phyloP scores from a whole-genome alignment of 2,329 filamentous ascomycete species.

The Pseudocercospora musae region DNA sequence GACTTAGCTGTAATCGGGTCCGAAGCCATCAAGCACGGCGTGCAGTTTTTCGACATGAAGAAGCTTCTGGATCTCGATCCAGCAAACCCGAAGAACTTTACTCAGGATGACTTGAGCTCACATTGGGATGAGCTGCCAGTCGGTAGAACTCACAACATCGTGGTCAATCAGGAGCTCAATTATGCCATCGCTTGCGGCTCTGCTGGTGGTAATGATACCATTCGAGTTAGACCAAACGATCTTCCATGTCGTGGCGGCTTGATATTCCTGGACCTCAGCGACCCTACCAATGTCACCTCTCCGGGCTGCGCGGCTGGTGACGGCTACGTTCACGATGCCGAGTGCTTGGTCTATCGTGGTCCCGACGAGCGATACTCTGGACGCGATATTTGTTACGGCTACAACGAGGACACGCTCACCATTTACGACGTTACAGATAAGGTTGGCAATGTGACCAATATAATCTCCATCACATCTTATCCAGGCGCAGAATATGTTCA shows the following conservation, averaged over 20 bases:
- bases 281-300: conserved; percentile 49
- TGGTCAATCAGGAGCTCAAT: conserved; percentile 49
- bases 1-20: conserved; percentile 43
- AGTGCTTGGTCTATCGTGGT: conserved; percentile 51
- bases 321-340: conserved; percentile 57
- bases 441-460: conserved; percentile 28
- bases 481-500: conserved; percentile 51
- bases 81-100: conserved; percentile 43
- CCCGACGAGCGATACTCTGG: conserved; percentile 46
- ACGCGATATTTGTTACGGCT: conserved; percentile 51
- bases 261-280: conserved; percentile 53
- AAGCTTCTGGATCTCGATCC: conserved; percentile 51
- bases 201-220: conserved; percentile 24
- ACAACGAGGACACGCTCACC: conserved; percentile 49
- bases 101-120: conserved; percentile 29
- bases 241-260: conserved; percentile 48
- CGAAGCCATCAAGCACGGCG: conserved; percentile 51
- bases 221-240: conserved; percentile 9
- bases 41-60: conserved; percentile 63
- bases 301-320: conserved; percentile 50
- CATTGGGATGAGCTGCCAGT: conserved; percentile 15
- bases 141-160: conserved; percentile 49
- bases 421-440: conserved; percentile 48
- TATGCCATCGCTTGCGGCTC: conserved; percentile 37
- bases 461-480: conserved; percentile 50